phyloP scores from a whole-genome alignment of 1,284 basidiomycete genomes.

The Tetrapyrgos nigripes region DNA sequence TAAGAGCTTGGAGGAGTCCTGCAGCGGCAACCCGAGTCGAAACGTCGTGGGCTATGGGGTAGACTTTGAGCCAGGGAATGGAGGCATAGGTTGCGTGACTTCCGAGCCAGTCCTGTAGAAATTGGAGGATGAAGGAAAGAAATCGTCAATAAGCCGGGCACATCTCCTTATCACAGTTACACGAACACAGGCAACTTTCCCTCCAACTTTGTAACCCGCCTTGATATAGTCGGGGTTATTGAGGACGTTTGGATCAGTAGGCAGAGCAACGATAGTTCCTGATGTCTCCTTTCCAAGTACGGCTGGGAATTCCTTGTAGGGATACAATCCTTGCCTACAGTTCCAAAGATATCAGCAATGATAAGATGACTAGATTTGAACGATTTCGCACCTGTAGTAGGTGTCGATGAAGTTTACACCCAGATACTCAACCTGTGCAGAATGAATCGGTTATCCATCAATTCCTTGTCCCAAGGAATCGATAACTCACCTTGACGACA shows the following conservation, averaged over 20 bases:
- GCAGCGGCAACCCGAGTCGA: conserved; percentile 74
- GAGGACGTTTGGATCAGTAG: conserved; percentile 61
- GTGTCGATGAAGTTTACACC: conserved; percentile 94
- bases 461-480: conserved; percentile 17
- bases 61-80: conserved; percentile 68
- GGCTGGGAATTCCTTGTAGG: conserved; percentile 67
- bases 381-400: conserved; percentile 60
- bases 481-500: conserved; percentile 72
- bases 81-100: conserved; percentile 82
- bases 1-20: conserved; percentile 78
- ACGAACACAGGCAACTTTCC: conserved; percentile 68
- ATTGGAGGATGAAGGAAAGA: no score
- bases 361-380: neutral
- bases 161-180: neutral
- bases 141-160: neutral
- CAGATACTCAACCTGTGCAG: conserved; percentile 60
- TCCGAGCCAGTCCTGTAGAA: conserved; percentile 56
- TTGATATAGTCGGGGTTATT: conserved; percentile 64
- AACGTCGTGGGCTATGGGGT: conserved; percentile 64
- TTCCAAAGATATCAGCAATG: neutral
- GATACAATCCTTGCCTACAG: conserved; percentile 64
- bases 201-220: conserved; percentile 64
- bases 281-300: conserved; percentile 82
- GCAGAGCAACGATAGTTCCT: conserved; percentile 78
- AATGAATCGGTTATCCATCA: neutral